Conservation (phyloP, 2,329 filamentous ascomycete species). For the Penicillium rolfsii region DNA sequence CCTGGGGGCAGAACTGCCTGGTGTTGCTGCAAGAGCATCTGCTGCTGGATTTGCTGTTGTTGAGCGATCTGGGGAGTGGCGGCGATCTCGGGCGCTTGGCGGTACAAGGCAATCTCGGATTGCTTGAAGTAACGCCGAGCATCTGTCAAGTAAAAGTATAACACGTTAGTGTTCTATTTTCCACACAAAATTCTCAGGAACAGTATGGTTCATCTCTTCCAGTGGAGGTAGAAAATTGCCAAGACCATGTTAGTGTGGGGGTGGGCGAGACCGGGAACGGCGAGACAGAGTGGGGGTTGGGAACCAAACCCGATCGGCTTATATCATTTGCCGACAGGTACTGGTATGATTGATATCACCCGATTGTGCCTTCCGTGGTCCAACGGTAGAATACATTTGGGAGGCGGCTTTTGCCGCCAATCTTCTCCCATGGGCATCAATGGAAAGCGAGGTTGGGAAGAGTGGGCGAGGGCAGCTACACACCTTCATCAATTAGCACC, state of each 20-base stretch:
- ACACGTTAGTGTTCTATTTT: constrained; percentile 16
- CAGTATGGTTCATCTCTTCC: background rate
- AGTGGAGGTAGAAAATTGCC: constrained; percentile 30
- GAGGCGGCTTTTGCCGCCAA: background rate
- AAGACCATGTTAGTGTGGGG: constrained; percentile 38
- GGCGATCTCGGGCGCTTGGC: constrained; percentile 63
- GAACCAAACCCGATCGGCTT: constrained; percentile 26
- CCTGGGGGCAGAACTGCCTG: constrained; percentile 43
- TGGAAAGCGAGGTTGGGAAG: background rate
- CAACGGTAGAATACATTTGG: background rate
- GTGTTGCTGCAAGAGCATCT: constrained; percentile 40
- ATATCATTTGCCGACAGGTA: constrained; percentile 44
- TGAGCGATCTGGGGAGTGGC: constrained; percentile 45
- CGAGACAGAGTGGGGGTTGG: constrained; percentile 19
- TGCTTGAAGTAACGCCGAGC: constrained; percentile 98
- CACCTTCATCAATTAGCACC: constrained; percentile 93
- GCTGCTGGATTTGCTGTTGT: constrained; percentile 46
- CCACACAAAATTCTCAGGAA: background rate
- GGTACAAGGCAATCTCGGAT: constrained; percentile 95
- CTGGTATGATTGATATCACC: constrained; percentile 27
- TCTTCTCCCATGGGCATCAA: background rate
- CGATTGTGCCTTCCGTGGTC: background rate
- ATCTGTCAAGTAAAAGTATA: constrained; percentile 57
- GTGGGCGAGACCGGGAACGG: constrained; percentile 24
- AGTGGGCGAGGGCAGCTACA: background rate